phyloP scores from a whole-genome alignment of 1,139 yeast genomes.

The Arxiozyma slooffiae region DNA sequence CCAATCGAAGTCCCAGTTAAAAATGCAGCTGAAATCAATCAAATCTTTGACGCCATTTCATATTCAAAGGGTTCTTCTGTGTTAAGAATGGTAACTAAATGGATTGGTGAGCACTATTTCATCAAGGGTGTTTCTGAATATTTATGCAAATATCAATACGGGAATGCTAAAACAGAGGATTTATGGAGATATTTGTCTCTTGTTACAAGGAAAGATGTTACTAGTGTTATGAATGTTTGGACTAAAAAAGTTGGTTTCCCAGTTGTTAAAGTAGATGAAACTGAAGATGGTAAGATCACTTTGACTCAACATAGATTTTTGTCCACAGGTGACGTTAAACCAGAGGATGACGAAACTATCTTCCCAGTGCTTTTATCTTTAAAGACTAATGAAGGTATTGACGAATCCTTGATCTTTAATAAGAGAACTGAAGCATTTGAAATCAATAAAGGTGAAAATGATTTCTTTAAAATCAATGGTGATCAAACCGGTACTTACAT shows the following conservation, averaged over 20 bases:
- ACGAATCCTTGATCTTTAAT: slow-evolving; percentile 50
- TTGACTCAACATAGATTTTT: slow-evolving; percentile 68
- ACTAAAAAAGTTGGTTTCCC: slow-evolving; percentile 79
- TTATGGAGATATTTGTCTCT: slow-evolving; percentile 70
- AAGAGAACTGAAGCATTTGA: slow-evolving; percentile 44
- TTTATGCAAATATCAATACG: slow-evolving; percentile 56
- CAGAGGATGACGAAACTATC: slow-evolving; percentile 58
- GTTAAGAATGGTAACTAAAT: slow-evolving; percentile 59
- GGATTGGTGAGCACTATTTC: slow-evolving; percentile 57
- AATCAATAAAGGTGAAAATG: slow-evolving; percentile 30
- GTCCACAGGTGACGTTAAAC: slow-evolving; percentile 66
- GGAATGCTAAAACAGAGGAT: slow-evolving; percentile 70
- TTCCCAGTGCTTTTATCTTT: slow-evolving; percentile 81
- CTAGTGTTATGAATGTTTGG: slow-evolving; percentile 69
- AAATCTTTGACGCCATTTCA: slow-evolving; percentile 68
- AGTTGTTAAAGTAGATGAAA: slow-evolving; percentile 50
- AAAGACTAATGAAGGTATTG: slow-evolving; percentile 57
- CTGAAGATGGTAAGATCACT: slow-evolving; percentile 37
- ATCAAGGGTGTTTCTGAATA: slow-evolving; percentile 63
- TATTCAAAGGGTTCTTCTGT: slow-evolving; percentile 71
- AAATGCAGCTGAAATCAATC: slow-evolving; percentile 66
- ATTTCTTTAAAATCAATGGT: slow-evolving; percentile 67
- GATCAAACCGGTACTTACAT: slow-evolving; percentile 79
- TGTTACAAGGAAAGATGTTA: slow-evolving; percentile 67
- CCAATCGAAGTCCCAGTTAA: slow-evolving; percentile 71